phyloP scores from a whole-genome alignment of 768 basidiomycete species.

The Hebeloma cylindrosporum region DNA sequence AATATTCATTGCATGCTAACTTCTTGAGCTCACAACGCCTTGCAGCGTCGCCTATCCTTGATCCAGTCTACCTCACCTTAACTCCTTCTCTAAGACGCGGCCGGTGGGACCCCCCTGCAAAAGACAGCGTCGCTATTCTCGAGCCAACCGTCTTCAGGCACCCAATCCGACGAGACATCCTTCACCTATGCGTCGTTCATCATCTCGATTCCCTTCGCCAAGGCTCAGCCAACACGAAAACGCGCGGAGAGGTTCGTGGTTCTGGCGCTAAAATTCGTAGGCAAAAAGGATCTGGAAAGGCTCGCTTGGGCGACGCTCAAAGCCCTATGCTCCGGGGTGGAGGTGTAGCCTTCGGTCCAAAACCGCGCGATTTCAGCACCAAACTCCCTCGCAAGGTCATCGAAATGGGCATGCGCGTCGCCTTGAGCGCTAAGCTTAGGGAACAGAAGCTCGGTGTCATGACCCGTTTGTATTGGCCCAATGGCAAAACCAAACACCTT shows the following conservation, averaged over 20 bases:
- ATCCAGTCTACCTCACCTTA: constrained; percentile 61
- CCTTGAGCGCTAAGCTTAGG: constrained; percentile 78
- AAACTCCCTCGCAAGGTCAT: constrained; percentile 92
- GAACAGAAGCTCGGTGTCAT: constrained; percentile 78
- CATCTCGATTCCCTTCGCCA: constrained; percentile 87
- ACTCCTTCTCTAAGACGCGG: constrained; percentile 54
- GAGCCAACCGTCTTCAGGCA: constrained; percentile 85
- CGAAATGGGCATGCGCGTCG: constrained; percentile 90
- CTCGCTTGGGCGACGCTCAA: constrained; percentile 87
- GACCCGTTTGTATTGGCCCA: constrained; percentile 68
- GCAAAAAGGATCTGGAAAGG: constrained; percentile 90
- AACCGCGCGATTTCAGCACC: constrained; percentile 89
- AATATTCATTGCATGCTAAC: not conserved
- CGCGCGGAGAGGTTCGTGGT: constrained; percentile 84
- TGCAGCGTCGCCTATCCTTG: constrained; percentile 21
- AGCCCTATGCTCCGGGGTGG: constrained; percentile 89
- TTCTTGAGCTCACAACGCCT: not conserved
- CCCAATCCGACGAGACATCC: constrained; percentile 87
- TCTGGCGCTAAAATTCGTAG: constrained; percentile 86
- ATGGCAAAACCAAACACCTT: constrained; percentile 69
- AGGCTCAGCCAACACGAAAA: constrained; percentile 90
- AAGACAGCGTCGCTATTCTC: constrained; percentile 56
- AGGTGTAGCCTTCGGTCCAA: constrained; percentile 89
- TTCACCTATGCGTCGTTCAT: constrained; percentile 89
- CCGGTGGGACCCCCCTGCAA: constrained; percentile 38